Conservation (phyloP, 2,329 filamentous ascomycete genomes). For the Thelonectria discophora region DNA sequence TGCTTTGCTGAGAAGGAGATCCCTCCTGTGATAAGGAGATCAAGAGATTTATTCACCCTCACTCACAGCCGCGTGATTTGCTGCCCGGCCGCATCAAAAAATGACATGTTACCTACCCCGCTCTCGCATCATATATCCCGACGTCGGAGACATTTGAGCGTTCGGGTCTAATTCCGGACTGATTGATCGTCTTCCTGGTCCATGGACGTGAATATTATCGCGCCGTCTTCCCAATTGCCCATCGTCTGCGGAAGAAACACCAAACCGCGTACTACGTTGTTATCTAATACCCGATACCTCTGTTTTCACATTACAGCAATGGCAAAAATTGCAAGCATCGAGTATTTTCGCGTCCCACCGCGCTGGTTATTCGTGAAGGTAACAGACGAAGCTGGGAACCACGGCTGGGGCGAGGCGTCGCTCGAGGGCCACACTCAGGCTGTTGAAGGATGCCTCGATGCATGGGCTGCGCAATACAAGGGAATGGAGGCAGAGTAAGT, state of each 20-base stretch:
- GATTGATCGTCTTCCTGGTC: neutral
- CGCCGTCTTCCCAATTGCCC: neutral
- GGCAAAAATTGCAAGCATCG: slow-evolving; percentile 57
- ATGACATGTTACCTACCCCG: neutral
- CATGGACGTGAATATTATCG: neutral
- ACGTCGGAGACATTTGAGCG: neutral
- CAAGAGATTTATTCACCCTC: slow-evolving; percentile 38
- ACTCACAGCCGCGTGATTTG: slow-evolving; percentile 68
- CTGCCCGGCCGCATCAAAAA: slow-evolving; percentile 42
- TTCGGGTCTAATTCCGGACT: slow-evolving; percentile 19
- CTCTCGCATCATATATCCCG: neutral
- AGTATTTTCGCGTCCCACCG: slow-evolving; percentile 79
- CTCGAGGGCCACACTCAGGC: slow-evolving; percentile 78
- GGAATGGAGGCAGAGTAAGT: slow-evolving; percentile 76
- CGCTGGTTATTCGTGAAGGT: slow-evolving; percentile 84
- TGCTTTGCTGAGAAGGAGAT: slow-evolving; percentile 54
- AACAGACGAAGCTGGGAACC: slow-evolving; percentile 69
- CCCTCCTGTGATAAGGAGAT: slow-evolving; percentile 62
- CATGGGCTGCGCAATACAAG: slow-evolving; percentile 67
- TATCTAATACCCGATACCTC: neutral
- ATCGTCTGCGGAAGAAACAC: neutral
- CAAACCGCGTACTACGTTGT: neutral
- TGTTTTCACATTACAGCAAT: slow-evolving; percentile 28
- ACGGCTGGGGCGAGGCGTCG: slow-evolving; percentile 79
- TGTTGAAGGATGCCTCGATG: slow-evolving; percentile 77